phyloP scores from a whole-genome alignment of 1,284 basidiomycete species.

The Leccinum variabile region DNA sequence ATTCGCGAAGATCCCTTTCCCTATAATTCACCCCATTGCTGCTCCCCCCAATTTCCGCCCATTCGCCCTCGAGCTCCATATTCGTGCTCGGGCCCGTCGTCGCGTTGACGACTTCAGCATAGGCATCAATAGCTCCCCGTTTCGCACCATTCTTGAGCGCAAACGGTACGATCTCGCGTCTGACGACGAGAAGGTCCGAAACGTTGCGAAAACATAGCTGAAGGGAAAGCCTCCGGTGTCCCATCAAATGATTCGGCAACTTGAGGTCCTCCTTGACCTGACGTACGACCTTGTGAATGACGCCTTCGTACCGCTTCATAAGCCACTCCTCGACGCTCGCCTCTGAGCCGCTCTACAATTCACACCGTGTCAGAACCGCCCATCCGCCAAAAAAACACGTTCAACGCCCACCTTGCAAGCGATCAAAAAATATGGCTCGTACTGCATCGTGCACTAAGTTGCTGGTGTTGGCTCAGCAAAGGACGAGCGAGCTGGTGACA shows the following conservation, averaged over 20 bases:
- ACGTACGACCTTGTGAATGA: slow-evolving; percentile 76
- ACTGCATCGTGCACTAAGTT: slow-evolving; percentile 70
- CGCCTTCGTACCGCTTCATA: slow-evolving; percentile 89
- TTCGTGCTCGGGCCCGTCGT: slow-evolving; percentile 55
- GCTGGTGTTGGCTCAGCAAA: no score
- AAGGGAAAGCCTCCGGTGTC: slow-evolving; percentile 85
- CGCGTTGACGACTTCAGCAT: slow-evolving; percentile 94
- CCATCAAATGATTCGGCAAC: slow-evolving; percentile 95
- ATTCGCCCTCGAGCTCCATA: slow-evolving; percentile 70
- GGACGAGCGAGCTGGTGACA: no score
- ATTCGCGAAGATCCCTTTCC: slow-evolving; percentile 84
- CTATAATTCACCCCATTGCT: slow-evolving; percentile 43
- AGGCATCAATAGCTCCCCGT: slow-evolving; percentile 94
- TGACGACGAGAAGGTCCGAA: slow-evolving; percentile 84
- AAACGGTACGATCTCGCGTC: slow-evolving; percentile 87
- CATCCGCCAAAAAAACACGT: not conserved
- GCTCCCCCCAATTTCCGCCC: slow-evolving; percentile 46
- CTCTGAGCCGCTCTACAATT: slow-evolving; percentile 76
- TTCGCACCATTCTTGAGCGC: slow-evolving; percentile 92
- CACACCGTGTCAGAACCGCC: slow-evolving; percentile 5
- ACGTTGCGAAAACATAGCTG: slow-evolving; percentile 93
- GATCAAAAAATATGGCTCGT: slow-evolving; percentile 95
- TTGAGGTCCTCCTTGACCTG: slow-evolving; percentile 93
- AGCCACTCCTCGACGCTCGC: slow-evolving; percentile 95
- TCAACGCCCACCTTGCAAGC: slow-evolving; percentile 73